Base-by-base conservation (phyloP, 176 grass and related monocot genomes). In the Areca catechu region DNA sequence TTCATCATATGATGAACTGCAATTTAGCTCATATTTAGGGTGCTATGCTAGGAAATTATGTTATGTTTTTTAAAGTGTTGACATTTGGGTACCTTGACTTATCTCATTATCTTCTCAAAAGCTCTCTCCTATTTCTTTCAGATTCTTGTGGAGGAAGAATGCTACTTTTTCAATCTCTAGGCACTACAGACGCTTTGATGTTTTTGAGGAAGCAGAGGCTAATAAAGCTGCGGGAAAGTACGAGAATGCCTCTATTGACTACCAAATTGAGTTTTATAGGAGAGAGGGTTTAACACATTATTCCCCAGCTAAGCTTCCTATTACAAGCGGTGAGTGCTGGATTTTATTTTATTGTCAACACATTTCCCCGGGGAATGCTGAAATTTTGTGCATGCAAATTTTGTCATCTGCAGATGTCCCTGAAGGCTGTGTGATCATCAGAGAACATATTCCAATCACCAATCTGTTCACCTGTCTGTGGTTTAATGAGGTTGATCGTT, bases 151-250 rank as follows among this genome's bases (percentile, higher is more conserved):
- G 94, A 77, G 94, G 76, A 89, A 78, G 64, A 89, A 89, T 71
- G 64, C 79, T 24, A 98, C 76, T 59, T 79, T 98, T 16, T 84
- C 88, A 57, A 98, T 98, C 72, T 98, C 94, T 5, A 85, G 94
- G 64, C 94, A 98, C 66, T 98, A 98, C 79, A 89, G 79, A 57
- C 88, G 94, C 58, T 98, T 98, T 66, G 94, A 98, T 65, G 84
- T 98, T 58, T 98, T 89, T 78, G 94, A 98, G 58, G 94, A 98
- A 77, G 88, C 88, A 51, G 94, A 98, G 79, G 94, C 94, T 23
- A 98, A 98, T 73, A 98, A 93, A 65, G 88, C 79, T 71, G 94
- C 88, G 61, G 88, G 79, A 76, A 98, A 98, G 52, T 98, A 98
- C 74, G 84, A 98, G 58, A 98, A 98, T 61, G 56, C 84, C 34